Evolutionary conservation across 2,329 filamentous ascomycete genomes (phyloP).

Genomic region (Fusarium odoratissimum): DNA sequence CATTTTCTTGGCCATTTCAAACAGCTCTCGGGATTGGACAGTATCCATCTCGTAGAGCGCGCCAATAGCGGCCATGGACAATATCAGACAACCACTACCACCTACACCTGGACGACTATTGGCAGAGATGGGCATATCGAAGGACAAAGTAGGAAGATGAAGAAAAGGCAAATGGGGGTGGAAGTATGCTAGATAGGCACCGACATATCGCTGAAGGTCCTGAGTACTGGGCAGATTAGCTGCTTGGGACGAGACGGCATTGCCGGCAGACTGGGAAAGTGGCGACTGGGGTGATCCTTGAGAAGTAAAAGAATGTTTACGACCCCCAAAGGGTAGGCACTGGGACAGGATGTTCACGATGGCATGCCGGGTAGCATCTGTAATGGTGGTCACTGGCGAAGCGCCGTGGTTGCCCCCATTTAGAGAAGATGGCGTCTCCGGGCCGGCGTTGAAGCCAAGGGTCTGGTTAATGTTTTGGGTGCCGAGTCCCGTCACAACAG

Average conservation of each 20-base stretch:
- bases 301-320: slow-evolving; percentile 73
- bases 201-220: slow-evolving; percentile 90
- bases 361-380: slow-evolving; percentile 71
- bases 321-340: slow-evolving; percentile 65
- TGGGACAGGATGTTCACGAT: slow-evolving; percentile 70
- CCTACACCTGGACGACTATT: slow-evolving; percentile 73
- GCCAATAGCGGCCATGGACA: slow-evolving; percentile 84
- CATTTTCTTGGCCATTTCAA: slow-evolving; percentile 95
- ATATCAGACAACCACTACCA: slow-evolving; percentile 85
- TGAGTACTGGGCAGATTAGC: slow-evolving; percentile 79
- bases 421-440: slow-evolving; percentile 79
- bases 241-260: slow-evolving; percentile 63
- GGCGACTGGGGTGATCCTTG: slow-evolving; percentile 66
- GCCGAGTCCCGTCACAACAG: slow-evolving; percentile 74
- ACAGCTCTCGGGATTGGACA: slow-evolving; percentile 82
- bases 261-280: slow-evolving; percentile 59
- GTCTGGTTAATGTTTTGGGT: slow-evolving; percentile 72
- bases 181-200: slow-evolving; percentile 90
- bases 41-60: slow-evolving; percentile 90
- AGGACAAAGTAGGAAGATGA: slow-evolving; percentile 90
- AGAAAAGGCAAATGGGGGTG: slow-evolving; percentile 96
- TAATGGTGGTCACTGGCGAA: slow-evolving; percentile 72
- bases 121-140: slow-evolving; percentile 79
- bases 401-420: slow-evolving; percentile 70
- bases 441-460: slow-evolving; percentile 72